These are phyloP conservation scores for Rhynchospora breviuscula DNA, from an alignment of 176 grass and related monocot species.

Conservation along the genomic window DNA sequence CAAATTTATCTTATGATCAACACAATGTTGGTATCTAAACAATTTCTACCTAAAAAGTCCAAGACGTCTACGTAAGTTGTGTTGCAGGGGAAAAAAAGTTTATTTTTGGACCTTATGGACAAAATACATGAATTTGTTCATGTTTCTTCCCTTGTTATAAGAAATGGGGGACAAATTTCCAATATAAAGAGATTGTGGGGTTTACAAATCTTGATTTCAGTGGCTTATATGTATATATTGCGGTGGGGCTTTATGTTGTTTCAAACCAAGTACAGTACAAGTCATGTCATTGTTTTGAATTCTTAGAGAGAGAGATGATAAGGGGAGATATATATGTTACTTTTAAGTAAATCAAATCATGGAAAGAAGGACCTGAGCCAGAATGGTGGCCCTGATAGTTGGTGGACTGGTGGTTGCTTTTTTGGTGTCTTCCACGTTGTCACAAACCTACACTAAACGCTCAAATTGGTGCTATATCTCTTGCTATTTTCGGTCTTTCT, in stretches of 20 bases:
- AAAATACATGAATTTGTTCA: neutral
- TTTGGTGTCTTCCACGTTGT: too few relatives aligned
- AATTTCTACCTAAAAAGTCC: neutral
- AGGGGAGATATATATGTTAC: too few relatives aligned
- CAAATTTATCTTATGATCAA: neutral
- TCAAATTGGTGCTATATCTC: neutral
- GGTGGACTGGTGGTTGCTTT: neutral
- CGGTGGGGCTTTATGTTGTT: conserved; percentile 13
- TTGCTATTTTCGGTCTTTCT: neutral
- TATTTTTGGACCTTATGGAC: neutral
- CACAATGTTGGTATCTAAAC: neutral
- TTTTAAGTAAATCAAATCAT: too few relatives aligned
- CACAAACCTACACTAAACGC: too few relatives aligned
- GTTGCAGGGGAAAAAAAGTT: neutral
- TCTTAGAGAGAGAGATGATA: too few relatives aligned
- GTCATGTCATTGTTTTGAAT: conserved; percentile 9
- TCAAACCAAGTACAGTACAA: conserved; percentile 10
- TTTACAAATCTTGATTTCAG: neutral
- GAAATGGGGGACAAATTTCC: neutral
- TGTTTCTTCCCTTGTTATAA: neutral
- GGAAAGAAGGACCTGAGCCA: too few relatives aligned
- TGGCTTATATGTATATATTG: neutral
- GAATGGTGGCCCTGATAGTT: neutral
- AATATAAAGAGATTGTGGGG: conserved; percentile 1
- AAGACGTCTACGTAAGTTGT: neutral